Conservation (phyloP, 768 basidiomycete genomes). For the Exsudoporus frostii region DNA sequence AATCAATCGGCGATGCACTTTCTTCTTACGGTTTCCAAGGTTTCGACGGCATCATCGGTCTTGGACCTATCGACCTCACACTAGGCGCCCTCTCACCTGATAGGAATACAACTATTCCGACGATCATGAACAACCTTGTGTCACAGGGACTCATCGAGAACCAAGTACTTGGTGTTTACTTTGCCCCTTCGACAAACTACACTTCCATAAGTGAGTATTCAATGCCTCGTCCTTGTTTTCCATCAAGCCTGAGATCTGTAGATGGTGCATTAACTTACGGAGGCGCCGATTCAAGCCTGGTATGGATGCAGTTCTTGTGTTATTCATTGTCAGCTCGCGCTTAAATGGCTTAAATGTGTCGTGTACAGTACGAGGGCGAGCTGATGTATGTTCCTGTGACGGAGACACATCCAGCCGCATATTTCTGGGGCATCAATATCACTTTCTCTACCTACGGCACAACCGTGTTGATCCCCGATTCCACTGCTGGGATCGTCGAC, state of each 20-base stretch:
- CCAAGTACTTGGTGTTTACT: conserved; percentile 21
- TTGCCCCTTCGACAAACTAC: conserved; percentile 18
- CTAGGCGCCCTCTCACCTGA: conserved; percentile 1
- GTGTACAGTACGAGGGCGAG: conserved; percentile 19
- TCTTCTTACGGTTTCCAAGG: conserved; percentile 12
- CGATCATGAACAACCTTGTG: conserved; percentile 24
- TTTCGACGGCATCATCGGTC: conserved; percentile 27
- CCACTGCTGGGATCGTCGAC: conserved; percentile 30
- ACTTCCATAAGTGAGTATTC: conserved; percentile 14
- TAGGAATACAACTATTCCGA: conserved; percentile 14
- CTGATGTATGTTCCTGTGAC: conserved; percentile 28
- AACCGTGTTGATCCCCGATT: conserved; percentile 10
- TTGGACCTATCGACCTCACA: conserved; percentile 25
- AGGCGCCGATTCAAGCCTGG: conserved; percentile 16
- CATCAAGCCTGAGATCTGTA: not conserved
- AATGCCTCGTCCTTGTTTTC: too few species aligned
- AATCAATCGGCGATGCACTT: conserved; percentile 29
- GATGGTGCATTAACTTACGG: conserved; percentile 30
- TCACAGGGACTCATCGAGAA: conserved; percentile 16
- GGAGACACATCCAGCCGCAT: conserved; percentile 18
- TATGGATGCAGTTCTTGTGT: conserved; percentile 2
- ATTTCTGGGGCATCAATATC: conserved; percentile 32
- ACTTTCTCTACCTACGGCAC: conserved; percentile 16
- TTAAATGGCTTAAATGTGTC: not conserved
- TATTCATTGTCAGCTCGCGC: not conserved